Base-by-base conservation (phyloP, 2,329 filamentous ascomycete genomes). In the Fusarium austroafricanum region DNA sequence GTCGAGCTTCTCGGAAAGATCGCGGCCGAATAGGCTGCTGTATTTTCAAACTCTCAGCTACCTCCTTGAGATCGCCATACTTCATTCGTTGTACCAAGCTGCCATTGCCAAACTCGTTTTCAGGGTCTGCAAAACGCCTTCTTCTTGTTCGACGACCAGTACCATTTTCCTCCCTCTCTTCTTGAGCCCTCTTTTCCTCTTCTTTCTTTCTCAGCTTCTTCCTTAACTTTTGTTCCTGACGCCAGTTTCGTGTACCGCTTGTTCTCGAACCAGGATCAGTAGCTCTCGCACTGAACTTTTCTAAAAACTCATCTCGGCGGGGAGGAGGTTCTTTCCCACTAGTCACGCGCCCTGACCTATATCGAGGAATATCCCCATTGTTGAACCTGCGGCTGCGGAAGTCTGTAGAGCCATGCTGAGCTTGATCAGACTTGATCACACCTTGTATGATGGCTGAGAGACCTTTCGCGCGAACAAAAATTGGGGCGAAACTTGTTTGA, bases 361-460 rank as follows among this genome's bases (percentile, higher is more conserved):
- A 35, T 39, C 43, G 54, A 26, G 51, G 17, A 3, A 18, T 50
- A 28, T 38, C 45, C 12, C 63, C 49, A n/a, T 38, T 42, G n/a
- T 35, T 38, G 21, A 20, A 8, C 10, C 31, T 51, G 11, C 50
- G 61, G 33, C 42, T 40, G 15, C 26, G 47, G 29, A 56, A 28
- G 47, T 52, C 49, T 11, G 38, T 33, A 15, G 43, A 43, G 18
- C 75, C 74, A 59, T 69, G 71, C 44, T 76, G 73, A 38, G 68
- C 76, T 63, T 76, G 71, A 73, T 83, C 68, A 69, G 86, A 77
- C 76, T 80, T 73, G 43, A 89, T 87, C 55, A 93, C 82, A 15
- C 91, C 91, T 44, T 85, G 83, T 68, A 89, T 86, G 73, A 94
- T 93, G 42, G 90, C 90, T 11, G 90, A 91, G 61, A 92, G 83